A percentile compares a stretch with the other conserved stretches of the same genome.
phyloP scores from a whole-genome alignment of 2,329 filamentous ascomycete genomes.

The Talaromyces islandicus region DNA sequence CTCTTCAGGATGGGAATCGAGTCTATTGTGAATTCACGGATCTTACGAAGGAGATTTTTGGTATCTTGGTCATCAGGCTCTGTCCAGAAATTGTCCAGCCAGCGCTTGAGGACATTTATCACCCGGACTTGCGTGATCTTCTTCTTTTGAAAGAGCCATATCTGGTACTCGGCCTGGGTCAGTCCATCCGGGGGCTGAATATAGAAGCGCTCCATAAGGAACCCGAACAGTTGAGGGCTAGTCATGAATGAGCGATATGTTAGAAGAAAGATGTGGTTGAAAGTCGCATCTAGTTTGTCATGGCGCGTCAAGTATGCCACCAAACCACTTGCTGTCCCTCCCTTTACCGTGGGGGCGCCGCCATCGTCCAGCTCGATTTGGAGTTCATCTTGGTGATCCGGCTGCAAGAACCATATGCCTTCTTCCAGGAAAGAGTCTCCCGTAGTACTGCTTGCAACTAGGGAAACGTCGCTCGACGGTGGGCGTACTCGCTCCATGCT shows the following conservation, averaged over 20 bases:
- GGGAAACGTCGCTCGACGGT: background rate
- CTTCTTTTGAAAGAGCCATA: slow-evolving; percentile 83
- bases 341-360: slow-evolving; percentile 12
- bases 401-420: background rate
- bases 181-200: slow-evolving; percentile 79
- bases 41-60: slow-evolving; percentile 70
- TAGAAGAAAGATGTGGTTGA: slow-evolving; percentile 91
- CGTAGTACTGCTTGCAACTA: background rate
- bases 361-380: background rate
- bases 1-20: background rate
- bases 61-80: slow-evolving; percentile 63
- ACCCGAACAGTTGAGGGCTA: slow-evolving; percentile 78
- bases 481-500: background rate
- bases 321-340: slow-evolving; percentile 72
- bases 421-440: background rate
- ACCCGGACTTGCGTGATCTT: slow-evolving; percentile 86
- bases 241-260: slow-evolving; percentile 90
- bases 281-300: slow-evolving; percentile 82
- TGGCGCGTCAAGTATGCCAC: slow-evolving; percentile 91
- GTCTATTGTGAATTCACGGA: slow-evolving; percentile 68
- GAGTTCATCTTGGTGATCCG: slow-evolving; percentile 1
- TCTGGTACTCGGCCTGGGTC: slow-evolving; percentile 61
- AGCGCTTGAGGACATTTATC: slow-evolving; percentile 90
- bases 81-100: slow-evolving; percentile 97
- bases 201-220: slow-evolving; percentile 78